Evolutionary conservation across 306 rosid species (phyloP).

Genomic region (Cicer chorassanicum): DNA sequence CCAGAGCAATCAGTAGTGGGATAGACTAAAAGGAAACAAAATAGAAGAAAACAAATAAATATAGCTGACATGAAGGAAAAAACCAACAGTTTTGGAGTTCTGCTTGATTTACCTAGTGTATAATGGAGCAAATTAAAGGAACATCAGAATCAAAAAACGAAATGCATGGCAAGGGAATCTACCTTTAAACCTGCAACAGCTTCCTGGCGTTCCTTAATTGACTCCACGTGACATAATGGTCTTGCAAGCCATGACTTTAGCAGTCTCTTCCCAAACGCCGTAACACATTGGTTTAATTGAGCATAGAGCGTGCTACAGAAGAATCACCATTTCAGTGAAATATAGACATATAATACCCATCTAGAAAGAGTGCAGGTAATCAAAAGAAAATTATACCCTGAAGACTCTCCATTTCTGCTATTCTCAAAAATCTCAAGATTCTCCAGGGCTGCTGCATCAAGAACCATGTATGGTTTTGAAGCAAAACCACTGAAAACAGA

Average conservation of each 20-base stretch:
- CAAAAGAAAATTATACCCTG: slow-evolving; percentile 68
- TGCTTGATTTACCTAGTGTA: slow-evolving; percentile 25
- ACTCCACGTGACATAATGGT: slow-evolving; percentile 73
- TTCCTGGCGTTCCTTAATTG: slow-evolving; percentile 80
- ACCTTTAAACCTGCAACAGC: slow-evolving; percentile 84
- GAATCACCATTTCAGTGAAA: slow-evolving; percentile 48
- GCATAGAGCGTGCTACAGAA: slow-evolving; percentile 79
- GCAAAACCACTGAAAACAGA: slow-evolving; percentile 62
- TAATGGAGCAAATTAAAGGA: slow-evolving; percentile 24
- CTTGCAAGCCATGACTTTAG: slow-evolving; percentile 96
- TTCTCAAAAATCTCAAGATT: slow-evolving; percentile 96
- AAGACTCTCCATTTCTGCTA: slow-evolving; percentile 82
- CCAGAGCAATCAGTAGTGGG: slow-evolving; percentile 11
- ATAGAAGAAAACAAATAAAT: slow-evolving; percentile 15
- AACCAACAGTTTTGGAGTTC: slow-evolving; percentile 12
- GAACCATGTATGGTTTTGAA: slow-evolving; percentile 89
- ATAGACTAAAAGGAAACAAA: slow-evolving; percentile 6
- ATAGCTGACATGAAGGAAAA: slow-evolving; percentile 8
- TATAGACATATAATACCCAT: slow-evolving; percentile 20
- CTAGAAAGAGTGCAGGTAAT: slow-evolving; percentile 16
- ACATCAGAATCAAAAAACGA: slow-evolving; percentile 35
- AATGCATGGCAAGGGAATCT: slow-evolving; percentile 42
- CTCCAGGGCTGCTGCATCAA: slow-evolving; percentile 92
- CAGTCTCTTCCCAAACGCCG: slow-evolving; percentile 94
- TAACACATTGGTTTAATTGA: slow-evolving; percentile 88